Evolutionary conservation across 2,329 filamentous ascomycete species (phyloP).

Genomic region (Hyphodiscus sp.): DNA sequence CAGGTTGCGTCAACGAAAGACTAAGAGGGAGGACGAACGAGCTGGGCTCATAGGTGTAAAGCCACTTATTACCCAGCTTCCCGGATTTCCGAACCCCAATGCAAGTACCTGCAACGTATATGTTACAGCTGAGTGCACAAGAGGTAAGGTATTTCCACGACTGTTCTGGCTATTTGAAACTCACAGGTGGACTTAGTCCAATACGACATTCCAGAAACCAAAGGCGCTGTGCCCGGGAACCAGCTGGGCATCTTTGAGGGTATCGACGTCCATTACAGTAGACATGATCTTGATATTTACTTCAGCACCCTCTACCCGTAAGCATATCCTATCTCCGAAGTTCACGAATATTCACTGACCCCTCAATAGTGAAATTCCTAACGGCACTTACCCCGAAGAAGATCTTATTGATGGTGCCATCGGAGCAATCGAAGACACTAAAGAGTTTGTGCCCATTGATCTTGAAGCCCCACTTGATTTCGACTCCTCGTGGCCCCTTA

Average conservation of each 20-base stretch:
- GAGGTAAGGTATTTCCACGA: constrained; percentile 11
- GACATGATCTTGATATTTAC: constrained; percentile 38
- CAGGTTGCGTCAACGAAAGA: constrained; percentile 33
- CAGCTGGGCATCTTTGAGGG: constrained; percentile 41
- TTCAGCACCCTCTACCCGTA: constrained; percentile 31
- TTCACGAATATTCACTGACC: neutral
- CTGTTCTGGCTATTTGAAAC: neutral
- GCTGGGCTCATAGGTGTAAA: constrained; percentile 1
- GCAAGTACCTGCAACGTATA: constrained; percentile 19
- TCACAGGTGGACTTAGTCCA: constrained; percentile 21
- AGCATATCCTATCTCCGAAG: neutral
- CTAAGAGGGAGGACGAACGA: constrained; percentile 10
- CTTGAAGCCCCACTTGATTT: constrained; percentile 40
- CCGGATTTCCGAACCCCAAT: constrained; percentile 19
- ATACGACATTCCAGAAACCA: constrained; percentile 37
- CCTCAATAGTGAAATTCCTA: constrained; percentile 29
- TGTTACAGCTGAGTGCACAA: constrained; percentile 20
- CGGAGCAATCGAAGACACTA: constrained; percentile 27
- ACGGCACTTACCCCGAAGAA: constrained; percentile 35
- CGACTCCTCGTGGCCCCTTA: constrained; percentile 38
- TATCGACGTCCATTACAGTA: constrained; percentile 38
- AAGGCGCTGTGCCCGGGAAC: constrained; percentile 32
- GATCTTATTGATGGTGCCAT: constrained; percentile 35
- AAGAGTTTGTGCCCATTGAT: constrained; percentile 15
- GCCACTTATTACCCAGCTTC: constrained; percentile 18